phyloP scores from a whole-genome alignment of 495 filamentous ascomycete species.

The Arthonia radiata region DNA sequence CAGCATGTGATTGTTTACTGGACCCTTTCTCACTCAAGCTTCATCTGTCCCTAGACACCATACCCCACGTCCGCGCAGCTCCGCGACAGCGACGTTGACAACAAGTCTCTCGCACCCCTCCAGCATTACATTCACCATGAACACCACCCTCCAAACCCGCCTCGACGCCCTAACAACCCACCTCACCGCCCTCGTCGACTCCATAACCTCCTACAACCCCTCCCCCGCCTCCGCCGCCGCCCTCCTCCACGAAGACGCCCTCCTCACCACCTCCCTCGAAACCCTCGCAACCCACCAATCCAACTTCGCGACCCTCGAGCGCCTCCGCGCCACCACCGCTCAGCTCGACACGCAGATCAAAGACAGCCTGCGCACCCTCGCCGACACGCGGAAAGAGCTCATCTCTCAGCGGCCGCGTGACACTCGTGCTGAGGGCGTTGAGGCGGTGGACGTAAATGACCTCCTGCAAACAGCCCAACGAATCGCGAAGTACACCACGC shows the following conservation, averaged over 20 bases:
- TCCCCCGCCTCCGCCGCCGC: conserved; percentile 33
- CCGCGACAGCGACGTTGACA: too few relatives aligned
- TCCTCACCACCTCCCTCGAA: conserved; percentile 32
- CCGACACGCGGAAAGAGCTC: conserved; percentile 41
- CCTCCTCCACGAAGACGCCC: conserved; percentile 40
- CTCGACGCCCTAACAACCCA: conserved; percentile 47
- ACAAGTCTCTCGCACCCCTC: too few relatives aligned
- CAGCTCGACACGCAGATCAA: conserved; percentile 36
- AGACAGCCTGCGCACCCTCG: conserved; percentile 30
- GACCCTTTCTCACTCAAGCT: too few relatives aligned
- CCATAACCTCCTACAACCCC: conserved; percentile 56
- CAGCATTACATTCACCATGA: conserved; percentile 31
- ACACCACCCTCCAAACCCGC: conserved; percentile 28
- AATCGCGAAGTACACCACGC: conserved; percentile 47
- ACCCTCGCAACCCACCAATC: conserved; percentile 41
- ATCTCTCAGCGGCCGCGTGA: conserved; percentile 27
- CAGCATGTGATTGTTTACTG: too few relatives aligned
- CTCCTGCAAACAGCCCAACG: conserved; percentile 47
- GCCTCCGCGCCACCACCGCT: conserved; percentile 32
- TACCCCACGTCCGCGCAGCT: too few relatives aligned
- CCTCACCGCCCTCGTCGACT: conserved; percentile 40
- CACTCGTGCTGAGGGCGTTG: conserved; percentile 15
- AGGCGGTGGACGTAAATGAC: conserved; percentile 32
- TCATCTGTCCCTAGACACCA: too few relatives aligned
- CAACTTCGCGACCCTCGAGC: conserved; percentile 35